phyloP scores from a whole-genome alignment of 495 filamentous ascomycete species.

The Lasiosphaeria hispida region DNA sequence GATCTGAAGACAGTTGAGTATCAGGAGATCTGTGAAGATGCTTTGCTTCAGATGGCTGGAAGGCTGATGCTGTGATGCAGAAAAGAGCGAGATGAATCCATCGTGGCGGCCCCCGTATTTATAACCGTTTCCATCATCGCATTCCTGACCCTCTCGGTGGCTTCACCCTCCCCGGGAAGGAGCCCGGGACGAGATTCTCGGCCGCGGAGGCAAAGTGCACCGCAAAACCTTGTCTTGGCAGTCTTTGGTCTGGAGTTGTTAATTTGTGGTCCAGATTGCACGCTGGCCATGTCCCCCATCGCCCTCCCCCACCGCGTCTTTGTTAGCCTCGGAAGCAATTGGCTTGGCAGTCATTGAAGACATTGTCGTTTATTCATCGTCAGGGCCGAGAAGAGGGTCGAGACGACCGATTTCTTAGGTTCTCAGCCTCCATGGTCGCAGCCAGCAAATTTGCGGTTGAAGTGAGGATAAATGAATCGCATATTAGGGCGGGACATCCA shows the following conservation, averaged over 20 bases:
- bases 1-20: constrained; percentile 5
- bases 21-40: constrained; percentile 9
- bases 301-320: constrained; percentile 9
- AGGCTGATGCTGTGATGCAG: constrained; percentile 26
- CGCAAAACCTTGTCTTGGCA: constrained; percentile 21
- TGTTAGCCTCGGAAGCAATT: constrained; percentile 13
- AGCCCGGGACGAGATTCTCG: constrained; percentile 17
- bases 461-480: constrained; percentile 50
- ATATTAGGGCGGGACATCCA: constrained; percentile 42
- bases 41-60: constrained; percentile 13
- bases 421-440: constrained; percentile 28
- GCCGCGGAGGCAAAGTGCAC: constrained; percentile 27
- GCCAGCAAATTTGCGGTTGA: constrained; percentile 48
- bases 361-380: constrained; percentile 13
- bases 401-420: constrained; percentile 14
- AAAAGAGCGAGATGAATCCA: constrained; percentile 27
- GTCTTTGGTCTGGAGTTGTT: constrained; percentile 26
- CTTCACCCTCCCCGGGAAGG: constrained; percentile 9
- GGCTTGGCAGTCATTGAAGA: constrained; percentile 16
- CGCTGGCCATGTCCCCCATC: constrained; percentile 6
- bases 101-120: constrained; percentile 33
- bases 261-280: constrained; percentile 30
- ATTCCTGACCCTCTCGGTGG: constrained; percentile 5
- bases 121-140: constrained; percentile 25
- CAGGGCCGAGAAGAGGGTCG: constrained; percentile 13